phyloP scores from a whole-genome alignment of 2,329 filamentous ascomycete genomes.

The Apiospora saccharicola region DNA sequence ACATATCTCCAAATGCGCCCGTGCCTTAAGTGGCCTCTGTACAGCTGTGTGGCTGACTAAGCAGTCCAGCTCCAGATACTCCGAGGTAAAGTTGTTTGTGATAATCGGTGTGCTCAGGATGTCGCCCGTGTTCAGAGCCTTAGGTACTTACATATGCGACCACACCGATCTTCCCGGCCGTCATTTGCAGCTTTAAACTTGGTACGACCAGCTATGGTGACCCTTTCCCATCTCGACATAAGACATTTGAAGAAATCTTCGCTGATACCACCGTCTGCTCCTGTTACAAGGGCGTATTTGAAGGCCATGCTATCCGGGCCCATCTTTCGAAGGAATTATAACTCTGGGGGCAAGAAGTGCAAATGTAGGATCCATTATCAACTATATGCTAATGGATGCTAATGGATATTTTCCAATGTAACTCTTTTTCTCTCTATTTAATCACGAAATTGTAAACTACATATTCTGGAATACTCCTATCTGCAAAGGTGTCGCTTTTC shows the following conservation, averaged over 20 bases:
- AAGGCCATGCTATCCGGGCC: constrained; percentile 41
- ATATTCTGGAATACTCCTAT: neutral
- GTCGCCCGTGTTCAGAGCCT: constrained; percentile 59
- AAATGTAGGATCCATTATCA: neutral
- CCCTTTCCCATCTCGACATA: constrained; percentile 54
- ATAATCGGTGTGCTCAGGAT: constrained; percentile 53
- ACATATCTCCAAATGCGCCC: constrained; percentile 43
- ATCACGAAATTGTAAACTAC: neutral
- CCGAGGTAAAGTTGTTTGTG: constrained; percentile 50
- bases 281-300: constrained; percentile 56
- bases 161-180: constrained; percentile 52
- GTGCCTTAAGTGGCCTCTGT: constrained; percentile 46
- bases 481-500: neutral
- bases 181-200: constrained; percentile 57
- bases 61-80: constrained; percentile 64
- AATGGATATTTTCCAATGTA: neutral
- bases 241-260: constrained; percentile 56
- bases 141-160: constrained; percentile 50
- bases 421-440: neutral
- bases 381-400: neutral
- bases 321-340: neutral
- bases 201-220: constrained; percentile 62
- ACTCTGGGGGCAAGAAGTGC: neutral
- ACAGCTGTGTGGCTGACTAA: constrained; percentile 36
- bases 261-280: constrained; percentile 61